Percentiles rank a stretch among this genome's conserved stretches.
These are phyloP conservation scores for Ajuga chamaepitys DNA, from an alignment of 257 asterid species.

Conservation along the genomic window DNA sequence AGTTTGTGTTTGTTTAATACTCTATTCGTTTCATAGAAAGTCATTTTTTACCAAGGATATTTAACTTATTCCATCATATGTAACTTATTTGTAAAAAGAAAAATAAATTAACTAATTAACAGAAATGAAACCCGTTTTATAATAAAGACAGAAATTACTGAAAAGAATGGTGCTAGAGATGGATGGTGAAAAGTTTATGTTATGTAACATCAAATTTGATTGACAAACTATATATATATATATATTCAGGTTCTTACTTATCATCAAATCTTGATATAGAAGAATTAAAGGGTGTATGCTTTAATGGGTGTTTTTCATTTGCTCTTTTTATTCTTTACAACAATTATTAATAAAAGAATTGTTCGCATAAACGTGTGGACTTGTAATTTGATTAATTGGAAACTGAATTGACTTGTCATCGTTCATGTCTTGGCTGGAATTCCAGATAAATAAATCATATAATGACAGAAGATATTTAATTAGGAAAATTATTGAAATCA, in stretches of 20 bases:
- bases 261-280: neutral
- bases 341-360: neutral
- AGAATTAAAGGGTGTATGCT: neutral
- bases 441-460: neutral
- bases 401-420: neutral
- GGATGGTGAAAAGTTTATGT: neutral
- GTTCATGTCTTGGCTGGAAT: neutral
- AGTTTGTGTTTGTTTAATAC: neutral
- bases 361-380: conserved; percentile 10
- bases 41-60: too few relatives aligned
- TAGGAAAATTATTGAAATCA: neutral
- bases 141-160: neutral
- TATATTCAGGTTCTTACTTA: neutral
- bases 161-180: neutral
- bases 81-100: too few relatives aligned
- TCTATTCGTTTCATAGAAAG: too few relatives aligned
- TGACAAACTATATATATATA: too few relatives aligned
- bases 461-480: neutral
- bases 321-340: neutral
- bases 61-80: too few relatives aligned
- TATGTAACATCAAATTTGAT: neutral
- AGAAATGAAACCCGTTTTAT: neutral
- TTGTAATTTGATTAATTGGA: conserved; percentile 9
- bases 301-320: neutral
- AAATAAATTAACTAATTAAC: too few relatives aligned